Base-by-base conservation (phyloP, 2,329 filamentous ascomycete genomes). In the Penicillium sp. region DNA sequence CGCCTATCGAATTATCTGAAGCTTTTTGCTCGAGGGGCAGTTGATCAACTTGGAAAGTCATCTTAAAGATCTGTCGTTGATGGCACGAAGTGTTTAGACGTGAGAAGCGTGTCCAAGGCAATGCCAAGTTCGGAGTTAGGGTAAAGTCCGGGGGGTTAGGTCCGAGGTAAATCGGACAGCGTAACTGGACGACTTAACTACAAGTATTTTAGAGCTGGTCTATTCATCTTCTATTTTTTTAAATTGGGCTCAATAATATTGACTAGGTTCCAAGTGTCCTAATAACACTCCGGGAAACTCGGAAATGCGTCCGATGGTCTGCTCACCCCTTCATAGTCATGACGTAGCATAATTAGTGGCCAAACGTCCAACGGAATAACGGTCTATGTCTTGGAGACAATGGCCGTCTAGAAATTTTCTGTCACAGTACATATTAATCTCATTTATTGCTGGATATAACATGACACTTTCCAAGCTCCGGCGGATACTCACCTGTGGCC, bases 291-390 rank as follows among this genome's bases (percentile, higher is more conserved):
- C 4, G 4, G 2, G 17, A 6, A 15, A 13, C 13, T 35, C 43
- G 43, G 48, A 32, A 22, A 28, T 13, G 6, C 10, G 8, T 24
- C 43, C 48, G 35, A 35, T 12, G 2, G 17, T 9, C 12, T 31
- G 3, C 19, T 17, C 9, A 31, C 17, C 15, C 7, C 22, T 47
- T 29, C 31, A 50, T 50, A 35, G 9, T 21, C 8, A 46, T 50
- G 48, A 50, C 48, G 48, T 47, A 41, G 24, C 7, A 15, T 2
- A 19, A 4, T 8, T 2, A 24, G 48, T 50, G 43, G 48, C 47
- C 24, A 45, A 45, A 44, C 2, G 28, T n/a, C 10, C 3, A 19
- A 3, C 17, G 19, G 4, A 43, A 22, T n/a, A 4, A 17, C 4
- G 10, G 2, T 10, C 21, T 9, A 7, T 22, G 15, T 39, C 13